Base-by-base conservation (phyloP, 2,329 filamentous ascomycete genomes). In the Aphanocladium album region DNA sequence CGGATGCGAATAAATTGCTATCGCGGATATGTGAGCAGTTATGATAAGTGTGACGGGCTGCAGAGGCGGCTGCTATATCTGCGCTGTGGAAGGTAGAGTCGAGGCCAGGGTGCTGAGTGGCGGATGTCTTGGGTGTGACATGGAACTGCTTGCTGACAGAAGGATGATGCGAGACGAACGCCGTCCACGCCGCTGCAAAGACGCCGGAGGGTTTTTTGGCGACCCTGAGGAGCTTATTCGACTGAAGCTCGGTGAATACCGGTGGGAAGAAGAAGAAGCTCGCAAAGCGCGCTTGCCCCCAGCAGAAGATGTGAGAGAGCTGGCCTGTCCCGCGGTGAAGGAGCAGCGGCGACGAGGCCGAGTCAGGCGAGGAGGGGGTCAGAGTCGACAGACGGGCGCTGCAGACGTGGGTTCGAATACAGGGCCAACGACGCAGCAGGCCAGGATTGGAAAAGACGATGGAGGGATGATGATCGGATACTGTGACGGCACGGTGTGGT, bases 401-500 rank as follows among this genome's bases (percentile, higher is more conserved):
- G 27, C 14, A 50, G n/a, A 52, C 33, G 14, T n/a, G 19, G 57
- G n/a, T 25, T 37, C 37, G 37, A 25, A 19, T 17, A 37, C 35
- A 19, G 11, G n/a, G n/a, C 19, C 45, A 47, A 23, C 21, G 5
- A 23, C 51, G 39, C 6, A 12, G 23, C 5, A 19, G 52, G 23
- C 16, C 19, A 19, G 17, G 12, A 27, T 14, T n/a, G 25, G 37
- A 16, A 3, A 46, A 17, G 43, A n/a, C 7, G 39, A 35, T 25
- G 9, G 21, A 49, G 16, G 46, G 33, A 16, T 27, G 2, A 6
- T 41, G 30, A 57, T 57, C 33, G 45, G 45, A 39, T 33, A 52
- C 27, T 59, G 57, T 59, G 47, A 21, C 5, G 57, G 25, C 47
- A 52, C 47, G 37, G 57, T 51, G n/a, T 45, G 14, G 47, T 19